These are phyloP conservation scores for Cryphonectria nitschkei DNA, from an alignment of 2,329 filamentous ascomycete species.

Conservation along the genomic window DNA sequence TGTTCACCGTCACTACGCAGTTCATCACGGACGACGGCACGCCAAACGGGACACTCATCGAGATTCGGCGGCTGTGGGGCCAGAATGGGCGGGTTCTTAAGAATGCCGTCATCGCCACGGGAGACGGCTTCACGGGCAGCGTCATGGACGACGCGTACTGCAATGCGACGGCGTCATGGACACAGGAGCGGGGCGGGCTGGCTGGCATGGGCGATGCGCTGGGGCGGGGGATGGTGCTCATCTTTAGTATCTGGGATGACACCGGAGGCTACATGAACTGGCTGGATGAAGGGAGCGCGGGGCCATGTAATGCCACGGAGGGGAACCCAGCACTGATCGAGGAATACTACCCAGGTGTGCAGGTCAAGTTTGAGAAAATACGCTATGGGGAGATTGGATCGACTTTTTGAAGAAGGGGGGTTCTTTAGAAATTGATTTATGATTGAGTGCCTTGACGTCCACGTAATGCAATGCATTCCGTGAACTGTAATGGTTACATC, in stretches of 20 bases:
- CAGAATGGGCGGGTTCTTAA: conserved; percentile 50
- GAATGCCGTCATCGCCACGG: conserved; percentile 40
- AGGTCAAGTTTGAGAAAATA: conserved; percentile 60
- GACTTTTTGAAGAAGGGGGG: conserved; percentile 40
- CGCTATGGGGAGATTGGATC: conserved; percentile 59
- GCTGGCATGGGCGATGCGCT: conserved; percentile 49
- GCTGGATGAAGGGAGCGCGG: conserved; percentile 55
- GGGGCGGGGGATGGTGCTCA: conserved; percentile 55
- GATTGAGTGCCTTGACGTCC: neutral
- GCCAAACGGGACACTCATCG: conserved; percentile 43
- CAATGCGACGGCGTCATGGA: conserved; percentile 33
- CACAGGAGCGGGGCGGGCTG: conserved; percentile 42
- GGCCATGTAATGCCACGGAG: conserved; percentile 58
- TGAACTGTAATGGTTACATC: neutral
- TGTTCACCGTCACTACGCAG: conserved; percentile 54
- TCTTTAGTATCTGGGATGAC: conserved; percentile 61
- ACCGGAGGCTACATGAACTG: conserved; percentile 58
- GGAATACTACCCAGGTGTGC: conserved; percentile 47
- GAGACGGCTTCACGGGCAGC: conserved; percentile 33
- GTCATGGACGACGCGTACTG: conserved; percentile 37
- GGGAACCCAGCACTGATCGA: conserved; percentile 55
- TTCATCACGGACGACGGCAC: conserved; percentile 43
- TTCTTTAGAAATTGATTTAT: neutral
- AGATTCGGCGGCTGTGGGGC: conserved; percentile 54
- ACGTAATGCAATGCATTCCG: neutral